phyloP scores from a whole-genome alignment of 2,329 filamentous ascomycete species.

The Fusarium torulosum region DNA sequence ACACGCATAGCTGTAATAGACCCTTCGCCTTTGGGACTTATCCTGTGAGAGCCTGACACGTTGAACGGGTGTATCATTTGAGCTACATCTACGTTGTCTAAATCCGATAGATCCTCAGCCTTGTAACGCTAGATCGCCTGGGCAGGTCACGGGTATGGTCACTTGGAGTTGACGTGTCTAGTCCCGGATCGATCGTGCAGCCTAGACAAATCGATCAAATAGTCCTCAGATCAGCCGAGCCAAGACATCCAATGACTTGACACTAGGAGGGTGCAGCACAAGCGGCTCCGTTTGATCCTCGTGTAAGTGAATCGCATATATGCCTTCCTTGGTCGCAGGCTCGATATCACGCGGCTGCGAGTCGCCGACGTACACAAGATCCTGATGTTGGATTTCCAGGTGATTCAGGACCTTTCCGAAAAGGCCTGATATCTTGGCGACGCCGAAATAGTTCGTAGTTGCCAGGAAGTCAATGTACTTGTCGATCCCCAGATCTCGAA shows the following conservation, averaged over 20 bases:
- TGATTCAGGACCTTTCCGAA: slow-evolving; percentile 48
- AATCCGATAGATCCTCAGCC: slow-evolving; percentile 15
- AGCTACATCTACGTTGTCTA: not conserved
- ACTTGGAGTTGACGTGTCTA: slow-evolving; percentile 3
- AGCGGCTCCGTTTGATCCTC: slow-evolving; percentile 21
- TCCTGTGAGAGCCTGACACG: slow-evolving; percentile 32
- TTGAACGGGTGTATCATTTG: slow-evolving; percentile 30
- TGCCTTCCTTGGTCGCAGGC: slow-evolving; percentile 47
- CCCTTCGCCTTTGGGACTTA: not conserved
- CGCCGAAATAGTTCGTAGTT: slow-evolving; percentile 50
- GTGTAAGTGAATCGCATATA: slow-evolving; percentile 48
- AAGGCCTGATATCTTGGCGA: slow-evolving; percentile 48
- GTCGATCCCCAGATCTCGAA: slow-evolving; percentile 42
- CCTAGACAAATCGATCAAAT: not conserved
- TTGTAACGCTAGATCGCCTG: slow-evolving; percentile 14
- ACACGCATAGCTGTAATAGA: not conserved
- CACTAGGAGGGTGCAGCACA: slow-evolving; percentile 10
- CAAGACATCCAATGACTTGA: slow-evolving; percentile 35
- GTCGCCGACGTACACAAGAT: slow-evolving; percentile 51
- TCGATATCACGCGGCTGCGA: slow-evolving; percentile 48
- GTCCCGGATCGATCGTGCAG: not conserved
- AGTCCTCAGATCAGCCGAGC: slow-evolving; percentile 4
- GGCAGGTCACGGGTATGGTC: slow-evolving; percentile 3
- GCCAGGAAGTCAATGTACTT: slow-evolving; percentile 49
- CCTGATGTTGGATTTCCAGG: slow-evolving; percentile 40